Evolutionary conservation across 176 grass and related monocot genomes (phyloP).

Genomic region (Zea luxurians): DNA sequence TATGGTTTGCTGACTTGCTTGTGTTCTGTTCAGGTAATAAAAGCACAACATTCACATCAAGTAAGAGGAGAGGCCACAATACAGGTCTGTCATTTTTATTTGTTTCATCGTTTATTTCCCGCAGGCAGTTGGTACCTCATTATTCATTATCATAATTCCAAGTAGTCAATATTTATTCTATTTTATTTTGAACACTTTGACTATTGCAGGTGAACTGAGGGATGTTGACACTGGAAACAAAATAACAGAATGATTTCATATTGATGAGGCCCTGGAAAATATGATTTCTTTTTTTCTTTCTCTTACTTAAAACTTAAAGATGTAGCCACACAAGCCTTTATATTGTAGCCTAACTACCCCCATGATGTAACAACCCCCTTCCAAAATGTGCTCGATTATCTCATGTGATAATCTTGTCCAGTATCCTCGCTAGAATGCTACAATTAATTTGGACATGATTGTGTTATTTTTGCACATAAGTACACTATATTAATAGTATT

Average conservation of each 20-base stretch:
- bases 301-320: slow-evolving; percentile 2
- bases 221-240: slow-evolving; percentile 98
- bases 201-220: slow-evolving; percentile 77
- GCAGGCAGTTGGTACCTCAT: neutral
- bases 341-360: neutral
- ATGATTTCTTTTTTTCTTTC: slow-evolving; percentile 38
- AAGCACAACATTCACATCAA: slow-evolving; percentile 72
- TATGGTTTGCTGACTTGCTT: slow-evolving; percentile 29
- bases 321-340: slow-evolving; percentile 8
- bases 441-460: neutral
- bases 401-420: neutral
- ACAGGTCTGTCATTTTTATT: slow-evolving; percentile 50
- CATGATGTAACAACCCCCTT: neutral
- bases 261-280: slow-evolving; percentile 90
- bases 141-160: neutral
- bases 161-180: neutral
- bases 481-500: neutral
- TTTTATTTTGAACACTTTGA: slow-evolving; percentile 17
- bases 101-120: slow-evolving; percentile 8
- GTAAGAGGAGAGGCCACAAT: slow-evolving; percentile 84
- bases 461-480: too few relatives aligned
- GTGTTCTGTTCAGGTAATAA: slow-evolving; percentile 55
- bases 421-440: neutral
- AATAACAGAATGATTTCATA: slow-evolving; percentile 87
- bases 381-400: slow-evolving; percentile 5